These are phyloP conservation scores for Aspergillus pseudoviridinutans DNA, from an alignment of 2,329 filamentous ascomycete species.

Conservation along the genomic window DNA sequence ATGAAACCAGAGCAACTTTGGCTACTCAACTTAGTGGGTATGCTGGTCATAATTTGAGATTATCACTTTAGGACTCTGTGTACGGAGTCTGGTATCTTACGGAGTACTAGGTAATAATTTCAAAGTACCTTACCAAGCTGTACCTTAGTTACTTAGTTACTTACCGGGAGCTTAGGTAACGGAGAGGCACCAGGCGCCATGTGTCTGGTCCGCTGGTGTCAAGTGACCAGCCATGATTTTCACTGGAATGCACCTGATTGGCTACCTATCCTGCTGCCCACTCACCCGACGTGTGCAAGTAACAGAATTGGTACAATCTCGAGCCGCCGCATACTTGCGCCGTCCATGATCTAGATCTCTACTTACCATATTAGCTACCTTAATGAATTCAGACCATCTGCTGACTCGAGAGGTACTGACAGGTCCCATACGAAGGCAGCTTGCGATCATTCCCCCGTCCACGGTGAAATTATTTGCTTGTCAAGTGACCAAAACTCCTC, in stretches of 20 bases:
- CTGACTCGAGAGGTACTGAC: not conserved
- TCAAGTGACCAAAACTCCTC: not conserved
- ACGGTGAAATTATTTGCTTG: not conserved
- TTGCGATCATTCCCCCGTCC: not conserved
- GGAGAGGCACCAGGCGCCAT: constrained; percentile 11
- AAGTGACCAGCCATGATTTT: constrained; percentile 40
- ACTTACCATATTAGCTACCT: not conserved
- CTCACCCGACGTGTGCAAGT: constrained; percentile 8
- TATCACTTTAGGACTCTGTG: not conserved
- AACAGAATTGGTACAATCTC: constrained; percentile 7
- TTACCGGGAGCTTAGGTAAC: constrained; percentile 7
- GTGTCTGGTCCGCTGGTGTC: constrained; percentile 22
- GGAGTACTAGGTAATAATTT: not conserved
- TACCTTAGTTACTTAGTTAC: not conserved
- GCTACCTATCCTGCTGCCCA: constrained; percentile 8
- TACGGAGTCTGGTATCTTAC: not conserved
- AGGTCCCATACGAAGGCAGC: not conserved
- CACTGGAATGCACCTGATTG: constrained; percentile 28
- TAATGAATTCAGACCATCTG: not conserved
- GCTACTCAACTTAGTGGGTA: not conserved
- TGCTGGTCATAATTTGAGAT: not conserved
- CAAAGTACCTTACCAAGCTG: not conserved
- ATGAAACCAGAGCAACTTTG: not conserved
- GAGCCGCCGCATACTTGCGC: constrained; percentile 5
- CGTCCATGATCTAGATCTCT: constrained; percentile 13